phyloP scores from a whole-genome alignment of 208 protist genomes.

The Wallacemonas sp. region DNA sequence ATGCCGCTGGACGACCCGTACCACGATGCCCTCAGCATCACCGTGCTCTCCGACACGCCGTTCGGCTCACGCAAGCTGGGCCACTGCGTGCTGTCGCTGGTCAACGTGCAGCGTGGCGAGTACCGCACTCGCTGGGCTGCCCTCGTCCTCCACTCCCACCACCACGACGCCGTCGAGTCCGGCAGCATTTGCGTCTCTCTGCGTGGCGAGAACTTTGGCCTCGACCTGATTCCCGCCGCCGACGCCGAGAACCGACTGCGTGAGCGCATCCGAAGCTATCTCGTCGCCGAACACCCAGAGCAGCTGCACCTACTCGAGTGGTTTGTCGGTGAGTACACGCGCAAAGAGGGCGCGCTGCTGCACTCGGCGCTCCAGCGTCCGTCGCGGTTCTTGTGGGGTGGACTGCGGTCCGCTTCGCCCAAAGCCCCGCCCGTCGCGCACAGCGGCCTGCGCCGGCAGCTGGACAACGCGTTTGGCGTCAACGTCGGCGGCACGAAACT shows the following conservation, averaged over 20 bases:
- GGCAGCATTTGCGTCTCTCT: slow-evolving; percentile 74
- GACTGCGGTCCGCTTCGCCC: neutral
- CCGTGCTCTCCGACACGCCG: slow-evolving; percentile 77
- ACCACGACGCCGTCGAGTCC: slow-evolving; percentile 34
- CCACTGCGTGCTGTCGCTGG: slow-evolving; percentile 74
- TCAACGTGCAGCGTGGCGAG: slow-evolving; percentile 64
- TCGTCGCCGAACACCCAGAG: slow-evolving; percentile 29
- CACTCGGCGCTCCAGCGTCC: slow-evolving; percentile 2
- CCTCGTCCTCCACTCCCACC: slow-evolving; percentile 56
- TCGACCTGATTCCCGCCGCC: slow-evolving; percentile 63
- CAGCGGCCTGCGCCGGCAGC: neutral
- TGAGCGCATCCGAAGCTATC: slow-evolving; percentile 56
- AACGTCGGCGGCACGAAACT: neutral
- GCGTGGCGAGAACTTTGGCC: slow-evolving; percentile 69
- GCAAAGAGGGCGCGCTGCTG: slow-evolving; percentile 43
- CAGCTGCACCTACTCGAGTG: slow-evolving; percentile 83
- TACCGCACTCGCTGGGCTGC: slow-evolving; percentile 61
- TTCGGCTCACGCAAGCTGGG: slow-evolving; percentile 78
- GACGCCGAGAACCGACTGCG: slow-evolving; percentile 75
- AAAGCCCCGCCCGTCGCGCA: neutral
- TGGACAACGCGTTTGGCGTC: slow-evolving; percentile 33
- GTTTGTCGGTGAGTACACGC: slow-evolving; percentile 70
- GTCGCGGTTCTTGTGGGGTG: slow-evolving; percentile 12
- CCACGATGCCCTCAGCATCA: slow-evolving; percentile 62
- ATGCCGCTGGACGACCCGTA: slow-evolving; percentile 59